A percentile compares a stretch with the other conserved stretches of the same genome.
Evolutionary conservation across 2,329 filamentous ascomycete species (phyloP).

Genomic region (Catunica adiposa): DNA sequence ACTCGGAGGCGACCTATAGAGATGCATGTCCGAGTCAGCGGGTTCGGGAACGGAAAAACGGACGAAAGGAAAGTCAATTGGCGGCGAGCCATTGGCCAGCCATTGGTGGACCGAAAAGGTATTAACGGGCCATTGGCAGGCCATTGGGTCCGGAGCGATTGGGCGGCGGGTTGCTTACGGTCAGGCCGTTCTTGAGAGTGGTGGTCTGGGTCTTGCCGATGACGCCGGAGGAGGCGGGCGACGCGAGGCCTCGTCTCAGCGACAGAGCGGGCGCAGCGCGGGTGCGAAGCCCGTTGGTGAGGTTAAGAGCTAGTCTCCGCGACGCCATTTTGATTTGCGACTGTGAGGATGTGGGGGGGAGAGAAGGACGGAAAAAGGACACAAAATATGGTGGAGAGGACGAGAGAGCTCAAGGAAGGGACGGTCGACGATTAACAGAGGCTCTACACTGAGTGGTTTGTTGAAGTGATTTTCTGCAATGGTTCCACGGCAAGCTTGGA

Average conservation of each 20-base stretch:
- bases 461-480: conserved; percentile 22
- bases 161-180: conserved; percentile 38
- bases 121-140: neutral
- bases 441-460: conserved; percentile 35
- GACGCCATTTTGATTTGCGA: conserved; percentile 60
- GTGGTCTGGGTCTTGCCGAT: conserved; percentile 85
- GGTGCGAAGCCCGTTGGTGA: conserved; percentile 77
- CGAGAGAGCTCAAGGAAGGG: conserved; percentile 4
- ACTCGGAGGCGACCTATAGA: conserved; percentile 79
- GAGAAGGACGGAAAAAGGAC: conserved; percentile 3
- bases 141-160: conserved; percentile 3
- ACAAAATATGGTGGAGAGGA: neutral
- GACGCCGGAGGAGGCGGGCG: conserved; percentile 47
- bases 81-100: neutral
- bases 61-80: neutral
- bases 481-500: conserved; percentile 25
- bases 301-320: conserved; percentile 88
- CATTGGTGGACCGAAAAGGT: too few relatives aligned
- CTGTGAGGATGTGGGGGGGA: neutral
- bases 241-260: conserved; percentile 76
- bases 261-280: conserved; percentile 69
- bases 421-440: conserved; percentile 1
- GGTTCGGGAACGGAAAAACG: neutral
- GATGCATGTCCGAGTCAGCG: conserved; percentile 1
- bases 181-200: conserved; percentile 93